Conservation (phyloP, 148 eudicot species). For the Rhododendron mucronatum region DNA sequence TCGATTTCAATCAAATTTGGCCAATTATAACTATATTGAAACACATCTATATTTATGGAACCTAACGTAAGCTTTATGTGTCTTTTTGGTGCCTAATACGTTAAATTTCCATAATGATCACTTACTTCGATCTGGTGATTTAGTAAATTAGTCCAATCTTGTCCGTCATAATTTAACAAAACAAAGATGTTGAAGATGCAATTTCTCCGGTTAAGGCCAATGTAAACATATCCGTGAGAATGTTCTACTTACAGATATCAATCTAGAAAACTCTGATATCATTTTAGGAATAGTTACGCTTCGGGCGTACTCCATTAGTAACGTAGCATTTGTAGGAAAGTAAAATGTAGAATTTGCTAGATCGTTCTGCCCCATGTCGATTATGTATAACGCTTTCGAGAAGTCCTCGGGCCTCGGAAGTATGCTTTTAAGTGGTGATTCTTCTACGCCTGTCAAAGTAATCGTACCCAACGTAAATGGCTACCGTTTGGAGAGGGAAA, state of each 20-base stretch:
- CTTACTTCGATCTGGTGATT: background rate
- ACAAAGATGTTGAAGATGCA: background rate
- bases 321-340: too few relatives aligned
- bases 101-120: too few relatives aligned
- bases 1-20: too few relatives aligned
- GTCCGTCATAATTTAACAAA: background rate
- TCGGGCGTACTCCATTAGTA: background rate
- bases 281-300: background rate
- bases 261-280: background rate
- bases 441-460: background rate
- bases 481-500: too few relatives aligned
- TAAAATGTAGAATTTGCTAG: background rate
- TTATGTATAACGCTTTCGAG: slow-evolving; percentile 18
- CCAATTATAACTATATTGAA: too few relatives aligned
- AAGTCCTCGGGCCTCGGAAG: slow-evolving; percentile 20
- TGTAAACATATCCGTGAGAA: too few relatives aligned
- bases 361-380: background rate
- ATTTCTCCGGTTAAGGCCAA: too few relatives aligned
- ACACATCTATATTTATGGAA: too few relatives aligned
- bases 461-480: background rate
- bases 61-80: too few relatives aligned
- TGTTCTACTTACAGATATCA: background rate
- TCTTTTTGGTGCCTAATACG: background rate
- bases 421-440: background rate
- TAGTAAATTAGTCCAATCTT: background rate